These are phyloP conservation scores for Fusarium stilboides DNA, from an alignment of 2,329 filamentous ascomycete species.

Conservation along the genomic window DNA sequence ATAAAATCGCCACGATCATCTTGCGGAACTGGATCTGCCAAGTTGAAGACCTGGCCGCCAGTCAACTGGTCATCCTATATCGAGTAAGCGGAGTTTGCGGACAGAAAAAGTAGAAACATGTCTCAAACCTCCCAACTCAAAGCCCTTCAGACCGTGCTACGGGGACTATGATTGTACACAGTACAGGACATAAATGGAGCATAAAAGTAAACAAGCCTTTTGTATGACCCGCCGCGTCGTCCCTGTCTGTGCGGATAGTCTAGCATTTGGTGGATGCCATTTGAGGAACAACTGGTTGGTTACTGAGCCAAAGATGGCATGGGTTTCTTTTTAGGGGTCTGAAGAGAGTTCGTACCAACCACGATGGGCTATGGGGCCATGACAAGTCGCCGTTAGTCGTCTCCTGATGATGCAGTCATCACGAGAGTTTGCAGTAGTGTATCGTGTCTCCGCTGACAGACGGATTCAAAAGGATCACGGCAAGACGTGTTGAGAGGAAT, in stretches of 20 bases:
- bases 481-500: slow-evolving; percentile 29
- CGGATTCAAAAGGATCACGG: slow-evolving; percentile 12
- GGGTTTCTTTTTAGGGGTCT: slow-evolving; percentile 36
- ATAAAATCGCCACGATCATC: slow-evolving; percentile 7
- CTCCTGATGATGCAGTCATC: slow-evolving; percentile 38
- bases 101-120: slow-evolving; percentile 25
- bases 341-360: slow-evolving; percentile 24
- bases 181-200: slow-evolving; percentile 18
- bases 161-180: slow-evolving; percentile 19
- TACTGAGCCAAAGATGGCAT: slow-evolving; percentile 31
- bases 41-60: slow-evolving; percentile 1
- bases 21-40: slow-evolving; percentile 9
- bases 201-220: slow-evolving; percentile 49
- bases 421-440: slow-evolving; percentile 14
- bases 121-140: slow-evolving; percentile 24
- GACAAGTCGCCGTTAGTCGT: slow-evolving; percentile 20
- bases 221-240: slow-evolving; percentile 43
- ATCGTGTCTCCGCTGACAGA: slow-evolving; percentile 12
- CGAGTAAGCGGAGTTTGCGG: slow-evolving; percentile 1
- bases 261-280: slow-evolving; percentile 32
- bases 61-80: slow-evolving; percentile 14
- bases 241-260: slow-evolving; percentile 40
- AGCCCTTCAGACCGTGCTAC: slow-evolving; percentile 10
- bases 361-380: slow-evolving; percentile 30
- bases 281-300: slow-evolving; percentile 35